Percentiles rank a stretch among this genome's conserved stretches.
phyloP scores from a whole-genome alignment of 495 filamentous ascomycete species.

The Cryomyces minteri region DNA sequence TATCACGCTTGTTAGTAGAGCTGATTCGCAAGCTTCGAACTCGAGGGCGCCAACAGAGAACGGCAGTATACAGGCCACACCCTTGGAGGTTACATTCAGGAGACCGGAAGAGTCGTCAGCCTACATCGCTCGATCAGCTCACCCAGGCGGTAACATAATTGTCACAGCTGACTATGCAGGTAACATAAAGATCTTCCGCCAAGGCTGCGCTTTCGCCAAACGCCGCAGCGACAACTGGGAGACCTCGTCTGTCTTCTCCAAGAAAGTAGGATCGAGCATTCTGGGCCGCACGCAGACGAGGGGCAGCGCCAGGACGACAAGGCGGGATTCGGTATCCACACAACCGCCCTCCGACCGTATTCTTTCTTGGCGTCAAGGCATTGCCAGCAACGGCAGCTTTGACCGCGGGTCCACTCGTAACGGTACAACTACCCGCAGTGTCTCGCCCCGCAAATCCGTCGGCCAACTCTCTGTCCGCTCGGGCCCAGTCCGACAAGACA shows the following conservation, averaged over 20 bases:
- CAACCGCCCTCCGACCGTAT: conserved; percentile 66
- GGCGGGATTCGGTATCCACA: conserved; percentile 32
- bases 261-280: conserved; percentile 35
- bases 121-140: conserved; percentile 54
- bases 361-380: conserved; percentile 73
- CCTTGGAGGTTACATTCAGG: conserved; percentile 24
- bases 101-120: conserved; percentile 41
- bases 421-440: conserved; percentile 23
- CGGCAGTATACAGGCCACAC: conserved; percentile 10
- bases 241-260: conserved; percentile 58
- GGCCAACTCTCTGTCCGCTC: conserved; percentile 8
- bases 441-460: conserved; percentile 37
- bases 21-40: conserved; percentile 30
- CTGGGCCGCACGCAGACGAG: conserved; percentile 42
- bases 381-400: conserved; percentile 36
- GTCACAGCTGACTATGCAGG: conserved; percentile 80
- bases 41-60: conserved; percentile 11
- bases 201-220: conserved; percentile 67
- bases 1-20: conserved; percentile 60
- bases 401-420: conserved; percentile 27
- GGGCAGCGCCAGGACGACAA: conserved; percentile 33
- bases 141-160: conserved; percentile 79
- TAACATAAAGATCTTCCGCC: conserved; percentile 81
- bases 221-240: conserved; percentile 45
- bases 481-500: conserved; percentile 2